phyloP scores from a whole-genome alignment of 1,139 yeast genomes.

The Yamadazyma sp. region DNA sequence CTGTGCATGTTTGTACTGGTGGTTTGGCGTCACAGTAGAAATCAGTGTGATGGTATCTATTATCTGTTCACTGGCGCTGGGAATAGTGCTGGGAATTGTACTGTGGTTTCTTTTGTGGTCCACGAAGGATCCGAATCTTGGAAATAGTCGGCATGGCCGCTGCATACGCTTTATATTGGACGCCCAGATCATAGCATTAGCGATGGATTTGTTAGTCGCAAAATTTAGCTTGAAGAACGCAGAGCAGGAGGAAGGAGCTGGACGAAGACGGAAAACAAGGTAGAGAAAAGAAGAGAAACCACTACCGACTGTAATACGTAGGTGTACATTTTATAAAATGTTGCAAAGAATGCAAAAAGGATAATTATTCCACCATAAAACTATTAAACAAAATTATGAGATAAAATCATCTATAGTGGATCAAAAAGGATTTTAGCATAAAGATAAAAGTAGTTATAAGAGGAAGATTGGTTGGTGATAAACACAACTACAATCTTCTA shows the following conservation, averaged over 20 bases:
- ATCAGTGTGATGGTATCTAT: too few species aligned
- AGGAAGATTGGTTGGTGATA: neutral
- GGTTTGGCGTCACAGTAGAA: neutral
- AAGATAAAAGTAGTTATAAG: conserved; percentile 6
- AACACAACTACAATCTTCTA: conserved; percentile 88
- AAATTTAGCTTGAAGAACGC: too few species aligned
- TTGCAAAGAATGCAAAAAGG: conserved; percentile 14
- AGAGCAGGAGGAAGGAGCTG: too few species aligned
- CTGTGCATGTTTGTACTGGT: neutral
- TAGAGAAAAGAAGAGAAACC: neutral
- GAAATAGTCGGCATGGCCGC: too few species aligned
- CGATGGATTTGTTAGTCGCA: too few species aligned
- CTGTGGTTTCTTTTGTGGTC: too few species aligned
- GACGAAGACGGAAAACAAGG: neutral
- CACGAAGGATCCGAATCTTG: too few species aligned
- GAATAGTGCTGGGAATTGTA: too few species aligned
- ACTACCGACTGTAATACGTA: conserved; percentile 13
- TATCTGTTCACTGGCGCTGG: too few species aligned
- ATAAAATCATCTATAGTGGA: conserved; percentile 5
- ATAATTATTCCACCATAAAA: conserved; percentile 11
- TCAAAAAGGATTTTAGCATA: conserved; percentile 6
- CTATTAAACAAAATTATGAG: conserved; percentile 16
- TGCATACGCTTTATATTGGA: too few species aligned
- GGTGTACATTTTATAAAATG: conserved; percentile 19
- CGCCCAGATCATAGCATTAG: too few species aligned